Conservation (phyloP, 495 filamentous ascomycete species). For the Letharia lupina region DNA sequence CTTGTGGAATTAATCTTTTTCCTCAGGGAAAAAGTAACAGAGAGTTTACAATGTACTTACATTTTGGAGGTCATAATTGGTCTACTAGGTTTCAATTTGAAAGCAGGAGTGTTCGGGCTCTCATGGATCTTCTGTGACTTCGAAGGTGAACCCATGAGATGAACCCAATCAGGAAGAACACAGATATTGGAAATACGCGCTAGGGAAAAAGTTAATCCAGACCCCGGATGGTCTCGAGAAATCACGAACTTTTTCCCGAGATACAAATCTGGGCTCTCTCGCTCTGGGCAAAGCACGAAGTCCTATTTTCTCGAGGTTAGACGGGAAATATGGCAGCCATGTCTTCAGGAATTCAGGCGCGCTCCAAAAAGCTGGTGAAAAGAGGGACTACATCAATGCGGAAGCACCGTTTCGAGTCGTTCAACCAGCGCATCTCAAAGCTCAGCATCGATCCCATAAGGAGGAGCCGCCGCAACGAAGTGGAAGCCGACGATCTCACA, state of each 20-base stretch:
- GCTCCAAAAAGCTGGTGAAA: conserved; percentile 55
- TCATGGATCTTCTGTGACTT: background rate
- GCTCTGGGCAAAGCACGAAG: background rate
- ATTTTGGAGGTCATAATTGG: conserved; percentile 60
- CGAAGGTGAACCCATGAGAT: background rate
- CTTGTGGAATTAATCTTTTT: background rate
- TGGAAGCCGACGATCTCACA: conserved; percentile 56
- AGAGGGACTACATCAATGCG: conserved; percentile 63
- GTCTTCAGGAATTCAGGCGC: conserved; percentile 55
- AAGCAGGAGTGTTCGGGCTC: background rate
- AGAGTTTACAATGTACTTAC: conserved; percentile 37
- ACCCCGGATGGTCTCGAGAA: background rate
- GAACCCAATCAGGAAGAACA: background rate
- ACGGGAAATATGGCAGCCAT: conserved; percentile 44
- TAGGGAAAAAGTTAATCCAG: conserved; percentile 15
- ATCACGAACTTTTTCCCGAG: conserved; percentile 13
- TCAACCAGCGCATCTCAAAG: conserved; percentile 86
- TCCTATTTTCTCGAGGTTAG: background rate
- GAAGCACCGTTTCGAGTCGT: conserved; percentile 82
- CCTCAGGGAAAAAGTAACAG: background rate
- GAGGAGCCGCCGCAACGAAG: conserved; percentile 69
- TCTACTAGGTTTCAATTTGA: background rate
- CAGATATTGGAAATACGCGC: background rate
- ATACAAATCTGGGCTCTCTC: background rate
- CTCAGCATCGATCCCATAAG: conserved; percentile 89